These are phyloP conservation scores for Lagenaria siceraria DNA, from an alignment of 306 rosid species.

Conservation along the genomic window DNA sequence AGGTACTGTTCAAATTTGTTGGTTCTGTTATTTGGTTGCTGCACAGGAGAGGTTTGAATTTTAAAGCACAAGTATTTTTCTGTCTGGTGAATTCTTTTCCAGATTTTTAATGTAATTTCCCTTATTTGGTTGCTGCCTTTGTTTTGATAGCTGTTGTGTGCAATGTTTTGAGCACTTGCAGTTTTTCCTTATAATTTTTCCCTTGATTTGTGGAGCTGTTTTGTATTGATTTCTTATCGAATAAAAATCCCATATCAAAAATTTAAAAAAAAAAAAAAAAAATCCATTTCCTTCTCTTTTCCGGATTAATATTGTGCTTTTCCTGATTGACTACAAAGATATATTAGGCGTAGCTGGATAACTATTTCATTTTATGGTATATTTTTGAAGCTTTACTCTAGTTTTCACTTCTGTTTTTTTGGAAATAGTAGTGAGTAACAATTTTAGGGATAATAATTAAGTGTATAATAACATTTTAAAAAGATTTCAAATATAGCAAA, in stretches of 20 bases:
- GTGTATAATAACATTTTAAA: no score
- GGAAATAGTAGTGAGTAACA: no score
- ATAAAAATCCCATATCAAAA: not conserved
- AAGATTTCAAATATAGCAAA: no score
- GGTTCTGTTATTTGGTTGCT: not conserved
- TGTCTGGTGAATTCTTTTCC: not conserved
- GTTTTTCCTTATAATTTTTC: not conserved
- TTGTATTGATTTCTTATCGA: not conserved
- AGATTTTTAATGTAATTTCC: not conserved
- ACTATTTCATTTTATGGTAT: no score
- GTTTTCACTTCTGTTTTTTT: no score
- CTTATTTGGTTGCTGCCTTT: not conserved
- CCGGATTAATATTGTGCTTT: not conserved
- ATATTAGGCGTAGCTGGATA: no score
- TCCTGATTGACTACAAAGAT: not conserved
- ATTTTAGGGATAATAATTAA: no score
- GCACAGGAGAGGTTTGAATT: not conserved
- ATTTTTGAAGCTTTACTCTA: no score
- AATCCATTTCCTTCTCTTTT: no score
- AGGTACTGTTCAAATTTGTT: not conserved
- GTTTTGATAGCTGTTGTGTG: not conserved
- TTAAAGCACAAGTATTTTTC: not conserved
- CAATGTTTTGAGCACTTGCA: not conserved
- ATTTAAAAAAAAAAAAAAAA: not conserved
- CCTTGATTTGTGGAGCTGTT: not conserved